Evolutionary conservation across 352 stramenopile genomes (phyloP), one percentile per base, ranked within the genome.

Genomic region (Phytopythium delawarense): DNA sequence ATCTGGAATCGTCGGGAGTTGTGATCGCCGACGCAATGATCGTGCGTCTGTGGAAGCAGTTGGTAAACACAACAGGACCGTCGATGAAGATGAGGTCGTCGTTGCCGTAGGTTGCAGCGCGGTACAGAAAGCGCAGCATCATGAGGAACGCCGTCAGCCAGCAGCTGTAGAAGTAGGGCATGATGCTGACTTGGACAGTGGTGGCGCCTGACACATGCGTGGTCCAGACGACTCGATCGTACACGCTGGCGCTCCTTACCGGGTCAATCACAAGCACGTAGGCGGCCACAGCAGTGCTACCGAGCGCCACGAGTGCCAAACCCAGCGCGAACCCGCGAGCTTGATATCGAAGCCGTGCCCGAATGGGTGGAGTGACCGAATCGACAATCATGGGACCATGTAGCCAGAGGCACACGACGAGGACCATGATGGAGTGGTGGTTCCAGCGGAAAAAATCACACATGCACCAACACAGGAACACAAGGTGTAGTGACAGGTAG

Each of bases 401-500:
- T 1, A 69, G 49, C 72, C 69, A 79, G 18, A 76, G 40, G 59
- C 63, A 69, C 34, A 56, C 20, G 16, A 45, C 39, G 18, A 32
- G 34, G 21, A 35, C 42, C 7, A 39, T 21, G 20, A 59, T 32
- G 39, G 18, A 59, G 34, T 46, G 34, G 25, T 23, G 9, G 6
- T 56, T 35, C 72, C 72, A 79, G 4, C 50, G n/a, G n/a, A 71
- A 69, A 8, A 74, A 56, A n/a, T 70, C 66, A 7, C 62, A 69
- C 13, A 74, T 28, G n/a, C 63, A 67, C 11, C 64, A 16, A 37
- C 64, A 50, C 12, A 67, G 40, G 8, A 54, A 18, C 12, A 52
- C 59, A n/a, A 75, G 11, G 40, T 79, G 72, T 7, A 65, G 23
- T 18, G 72, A 72, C n/a, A 76, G 34, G 49, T 75, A 79, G 1